Percentiles rank a stretch among this genome's conserved stretches.
These are phyloP conservation scores for Ascochyta rabiei DNA, from an alignment of 2,329 filamentous ascomycete genomes.

Conservation along the genomic window DNA sequence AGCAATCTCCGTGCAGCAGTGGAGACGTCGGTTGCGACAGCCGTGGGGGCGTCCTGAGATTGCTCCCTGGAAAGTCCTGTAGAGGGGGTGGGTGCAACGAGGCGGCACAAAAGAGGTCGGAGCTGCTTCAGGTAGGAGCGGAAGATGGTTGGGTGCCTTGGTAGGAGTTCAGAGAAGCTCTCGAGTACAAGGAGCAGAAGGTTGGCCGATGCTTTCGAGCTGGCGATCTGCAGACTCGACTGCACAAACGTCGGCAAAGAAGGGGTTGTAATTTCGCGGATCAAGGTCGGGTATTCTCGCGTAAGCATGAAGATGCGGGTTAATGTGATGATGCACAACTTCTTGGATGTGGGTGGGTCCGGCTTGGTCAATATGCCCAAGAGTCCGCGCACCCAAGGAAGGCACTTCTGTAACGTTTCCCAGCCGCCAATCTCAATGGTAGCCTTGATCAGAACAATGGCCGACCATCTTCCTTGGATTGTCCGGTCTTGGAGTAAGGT, in stretches of 20 bases:
- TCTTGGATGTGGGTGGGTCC: slow-evolving; percentile 76
- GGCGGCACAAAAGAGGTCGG: slow-evolving; percentile 62
- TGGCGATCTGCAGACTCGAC: slow-evolving; percentile 69
- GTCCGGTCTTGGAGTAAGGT: slow-evolving; percentile 79
- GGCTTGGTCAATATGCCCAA: slow-evolving; percentile 79
- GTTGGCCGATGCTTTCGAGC: slow-evolving; percentile 28
- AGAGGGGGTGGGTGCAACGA: slow-evolving; percentile 69
- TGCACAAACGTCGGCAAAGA: slow-evolving; percentile 76
- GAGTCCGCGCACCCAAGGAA: slow-evolving; percentile 78
- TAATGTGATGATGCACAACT: slow-evolving; percentile 75
- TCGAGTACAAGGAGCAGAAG: slow-evolving; percentile 73
- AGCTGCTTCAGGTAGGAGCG: slow-evolving; percentile 76
- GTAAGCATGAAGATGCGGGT: slow-evolving; percentile 84
- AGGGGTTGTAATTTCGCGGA: slow-evolving; percentile 87
- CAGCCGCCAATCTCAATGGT: slow-evolving; percentile 82
- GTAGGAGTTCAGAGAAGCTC: slow-evolving; percentile 73
- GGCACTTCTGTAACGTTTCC: slow-evolving; percentile 75
- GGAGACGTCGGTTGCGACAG: slow-evolving; percentile 60
- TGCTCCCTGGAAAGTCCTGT: slow-evolving; percentile 31
- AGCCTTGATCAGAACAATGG: slow-evolving; percentile 78
- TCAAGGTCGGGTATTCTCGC: slow-evolving; percentile 79
- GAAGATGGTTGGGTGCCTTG: slow-evolving; percentile 83
- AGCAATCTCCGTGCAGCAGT: slow-evolving; percentile 68
- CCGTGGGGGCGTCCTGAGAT: slow-evolving; percentile 40
- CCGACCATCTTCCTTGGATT: slow-evolving; percentile 76